Evolutionary conservation across 495 filamentous ascomycete species (phyloP), one percentile per base, ranked within the genome.

Genomic region (Penicillium riverlandense): DNA sequence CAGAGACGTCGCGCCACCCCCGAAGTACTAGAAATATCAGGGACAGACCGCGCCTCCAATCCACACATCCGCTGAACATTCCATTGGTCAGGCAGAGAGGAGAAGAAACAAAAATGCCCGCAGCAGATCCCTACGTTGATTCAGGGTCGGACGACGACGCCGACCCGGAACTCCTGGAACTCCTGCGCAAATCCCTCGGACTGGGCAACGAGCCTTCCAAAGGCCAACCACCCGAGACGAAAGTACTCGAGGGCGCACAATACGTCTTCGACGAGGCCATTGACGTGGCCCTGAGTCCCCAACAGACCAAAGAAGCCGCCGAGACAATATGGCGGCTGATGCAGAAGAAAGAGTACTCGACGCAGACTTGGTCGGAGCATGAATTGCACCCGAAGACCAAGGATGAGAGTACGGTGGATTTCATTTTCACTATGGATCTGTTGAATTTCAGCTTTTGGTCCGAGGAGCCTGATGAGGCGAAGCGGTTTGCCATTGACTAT

Each of bases 371-470:
- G 92, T 81, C 86, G 7, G 70, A 81, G 44, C 91, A 96, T 63
- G 87, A 91, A 50, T 67, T 97, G n/a, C 92, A 98, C 55, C 92
- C 92, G 9, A 80, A 89, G 50, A 48, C 76, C 9, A 86, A 85
- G 45, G 78, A 92, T 54, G 82, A 86, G 53, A 77, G 65, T 32
- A 86, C 86, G 0, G 79, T 95, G 9, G 80, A 88, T 48, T 96
- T 97, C 56, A 89, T 98, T 38, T 96, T 98, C 61, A 85, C 85
- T 11, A 94, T 97, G 88, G 92, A 98, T 58, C 61, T 98, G 11
- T 70, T 98, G 43, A 98, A 98, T 59, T 98, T 97, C 55, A 90
- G 81, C 28, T 98, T 98, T 63, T 98, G 91, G 90, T 91, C 86
- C 16, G 82, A 83, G 29, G 68, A 70, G 40, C 48, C 63, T 6